Evolutionary conservation across 345 rosid genomes (phyloP).

Genomic region (Excoecaria agallocha): DNA sequence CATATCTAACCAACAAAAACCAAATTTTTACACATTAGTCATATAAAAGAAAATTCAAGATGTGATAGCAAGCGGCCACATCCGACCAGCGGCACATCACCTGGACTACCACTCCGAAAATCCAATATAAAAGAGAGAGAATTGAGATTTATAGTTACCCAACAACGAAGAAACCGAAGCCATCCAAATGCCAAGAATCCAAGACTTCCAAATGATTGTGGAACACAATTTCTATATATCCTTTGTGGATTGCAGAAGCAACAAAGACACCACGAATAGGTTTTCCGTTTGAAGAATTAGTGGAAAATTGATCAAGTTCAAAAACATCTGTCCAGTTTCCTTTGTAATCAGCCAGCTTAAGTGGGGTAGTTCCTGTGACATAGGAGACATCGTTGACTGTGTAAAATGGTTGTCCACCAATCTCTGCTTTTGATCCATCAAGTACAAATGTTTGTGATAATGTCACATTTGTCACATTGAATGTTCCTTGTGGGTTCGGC

Average conservation of each 20-base stretch:
- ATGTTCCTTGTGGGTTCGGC: constrained; percentile 64
- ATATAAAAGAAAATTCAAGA: no score
- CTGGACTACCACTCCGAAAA: no score
- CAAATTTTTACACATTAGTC: no score
- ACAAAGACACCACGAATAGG: constrained; percentile 42
- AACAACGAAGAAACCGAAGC: constrained; percentile 47
- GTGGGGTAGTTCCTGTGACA: constrained; percentile 34
- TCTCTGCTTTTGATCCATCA: constrained; percentile 21
- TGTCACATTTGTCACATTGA: constrained; percentile 50
- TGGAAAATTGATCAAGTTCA: constrained; percentile 41
- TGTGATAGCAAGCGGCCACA: no score
- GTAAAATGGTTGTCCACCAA: constrained; percentile 21
- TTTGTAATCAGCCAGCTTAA: constrained; percentile 47
- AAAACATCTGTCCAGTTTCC: constrained; percentile 37
- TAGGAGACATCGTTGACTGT: constrained; percentile 46
- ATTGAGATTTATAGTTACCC: constrained; percentile 27
- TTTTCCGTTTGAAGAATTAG: constrained; percentile 24
- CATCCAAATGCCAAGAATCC: constrained; percentile 64
- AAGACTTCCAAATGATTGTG: constrained; percentile 31
- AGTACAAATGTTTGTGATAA: constrained; percentile 43
- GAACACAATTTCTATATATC: constrained; percentile 52
- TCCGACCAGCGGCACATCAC: no score
- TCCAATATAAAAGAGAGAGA: no score
- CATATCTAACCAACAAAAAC: constrained; percentile 30
- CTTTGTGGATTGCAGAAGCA: constrained; percentile 43